Percentiles rank a stretch among this genome's conserved stretches.
Evolutionary conservation across 257 asterid genomes (phyloP).

Genomic region (Solanum etuberosum): DNA sequence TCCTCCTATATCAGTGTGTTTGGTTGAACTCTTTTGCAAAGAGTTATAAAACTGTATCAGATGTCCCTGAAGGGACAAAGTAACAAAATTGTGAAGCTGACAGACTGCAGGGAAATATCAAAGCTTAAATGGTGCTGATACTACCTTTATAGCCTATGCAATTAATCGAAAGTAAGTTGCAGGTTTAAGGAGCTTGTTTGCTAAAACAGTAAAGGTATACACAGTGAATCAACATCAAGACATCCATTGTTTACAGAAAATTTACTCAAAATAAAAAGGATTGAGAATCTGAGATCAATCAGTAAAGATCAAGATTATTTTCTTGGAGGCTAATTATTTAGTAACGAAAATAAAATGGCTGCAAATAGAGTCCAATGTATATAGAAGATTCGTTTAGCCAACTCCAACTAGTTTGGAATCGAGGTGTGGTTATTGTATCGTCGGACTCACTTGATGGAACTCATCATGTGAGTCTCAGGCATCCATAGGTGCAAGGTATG

Average conservation of each 20-base stretch:
- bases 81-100: neutral
- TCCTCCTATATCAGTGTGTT: neutral
- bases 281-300: neutral
- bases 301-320: neutral
- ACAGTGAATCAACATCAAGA: neutral
- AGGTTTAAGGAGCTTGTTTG: neutral
- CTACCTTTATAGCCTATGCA: neutral
- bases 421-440: neutral
- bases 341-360: neutral
- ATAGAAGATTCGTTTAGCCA: neutral
- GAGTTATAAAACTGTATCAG: neutral
- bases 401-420: neutral
- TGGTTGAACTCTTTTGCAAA: neutral
- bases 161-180: neutral
- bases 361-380: neutral
- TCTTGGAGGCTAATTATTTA: neutral
- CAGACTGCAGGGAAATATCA: neutral
- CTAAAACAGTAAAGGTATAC: neutral
- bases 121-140: neutral
- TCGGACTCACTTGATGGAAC: neutral
- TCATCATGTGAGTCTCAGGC: neutral
- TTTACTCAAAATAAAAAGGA: neutral
- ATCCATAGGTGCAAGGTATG: neutral
- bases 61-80: no score
- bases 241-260: neutral